These are phyloP conservation scores for Beauveria rudraprayagi DNA, from an alignment of 2,329 filamentous ascomycete genomes.

Conservation along the genomic window DNA sequence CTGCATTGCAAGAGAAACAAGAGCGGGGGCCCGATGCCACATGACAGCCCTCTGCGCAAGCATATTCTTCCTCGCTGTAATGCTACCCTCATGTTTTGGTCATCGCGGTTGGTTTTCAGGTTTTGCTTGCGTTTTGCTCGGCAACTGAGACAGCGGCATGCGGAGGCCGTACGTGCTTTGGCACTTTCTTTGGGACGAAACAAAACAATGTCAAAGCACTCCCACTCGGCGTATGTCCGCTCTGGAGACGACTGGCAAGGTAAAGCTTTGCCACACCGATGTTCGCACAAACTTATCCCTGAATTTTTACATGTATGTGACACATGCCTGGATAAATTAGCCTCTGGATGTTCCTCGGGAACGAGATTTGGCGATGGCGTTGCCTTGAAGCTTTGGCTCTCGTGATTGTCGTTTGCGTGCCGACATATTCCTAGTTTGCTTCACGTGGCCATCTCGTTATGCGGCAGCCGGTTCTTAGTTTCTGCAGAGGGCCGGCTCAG, in stretches of 20 bases:
- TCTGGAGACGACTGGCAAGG: background rate
- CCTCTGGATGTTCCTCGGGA: background rate
- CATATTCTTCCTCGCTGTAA: background rate
- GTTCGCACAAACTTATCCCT: background rate
- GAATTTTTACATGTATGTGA: background rate
- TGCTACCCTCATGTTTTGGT: background rate
- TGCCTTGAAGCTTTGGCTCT: background rate
- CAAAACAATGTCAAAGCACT: conserved; percentile 6
- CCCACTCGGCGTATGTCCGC: background rate
- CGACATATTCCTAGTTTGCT: background rate
- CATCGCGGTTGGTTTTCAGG: background rate
- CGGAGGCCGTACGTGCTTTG: background rate
- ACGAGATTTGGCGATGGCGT: background rate
- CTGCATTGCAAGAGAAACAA: background rate
- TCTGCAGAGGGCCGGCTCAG: background rate
- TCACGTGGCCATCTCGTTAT: conserved; percentile 6
- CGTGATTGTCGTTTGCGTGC: background rate
- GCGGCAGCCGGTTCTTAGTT: background rate
- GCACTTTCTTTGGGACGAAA: background rate
- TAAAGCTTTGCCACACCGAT: conserved; percentile 1
- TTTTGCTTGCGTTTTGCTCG: background rate
- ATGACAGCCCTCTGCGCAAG: background rate
- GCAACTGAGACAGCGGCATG: conserved; percentile 7
- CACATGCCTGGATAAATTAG: background rate
- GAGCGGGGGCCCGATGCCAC: background rate